Evolutionary conservation across 2,329 filamentous ascomycete genomes (phyloP), one percentile per base, ranked within the genome.

Genomic region (Dothistroma septosporum): DNA sequence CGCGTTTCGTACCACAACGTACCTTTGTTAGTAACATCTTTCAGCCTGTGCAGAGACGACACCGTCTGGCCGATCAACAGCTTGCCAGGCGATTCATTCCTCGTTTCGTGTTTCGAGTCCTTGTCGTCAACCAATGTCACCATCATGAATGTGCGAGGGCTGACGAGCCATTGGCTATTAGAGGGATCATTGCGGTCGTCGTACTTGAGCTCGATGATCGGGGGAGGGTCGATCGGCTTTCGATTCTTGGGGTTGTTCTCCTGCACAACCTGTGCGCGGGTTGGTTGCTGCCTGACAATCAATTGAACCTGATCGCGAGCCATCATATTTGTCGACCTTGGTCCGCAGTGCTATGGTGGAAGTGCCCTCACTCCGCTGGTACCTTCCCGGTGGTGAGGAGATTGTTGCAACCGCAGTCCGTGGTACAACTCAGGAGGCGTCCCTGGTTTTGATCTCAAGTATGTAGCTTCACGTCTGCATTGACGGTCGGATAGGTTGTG

Each of bases 161-260:
- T 87, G 73, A 86, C 83, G 44, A 87, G 78, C 72, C 82, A 87
- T 66, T 85, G 80, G 60, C 83, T 85, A 66, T 56, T 58, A 48
- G 31, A 76, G 19, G 82, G 79, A 72, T 85, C 84, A 54, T 68
- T 55, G 54, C 57, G 61, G 60, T 65, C 68, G 37, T 66, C 76
- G 59, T 86, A 83, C 74, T 76, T 75, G 52, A 96, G 81, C 76
- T 93, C 87, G 50, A 96, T 80, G 68, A 96, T 90, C 47, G 91
- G 91, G 12, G 91, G 91, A 55, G 92, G 91, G 73, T 96, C 91
- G 70, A 96, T 85, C 8, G 91, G 90, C 75, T 95, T 95, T 67
- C 91, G 87, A 12, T 64, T 66, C 56, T 68, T 68, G 33, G 64
- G 64, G 53, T 66, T 66, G 59, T 66, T 68, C 57, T 68, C 66